Conservation (phyloP, 148 eudicot species). For the Arctostaphylos glauca region DNA sequence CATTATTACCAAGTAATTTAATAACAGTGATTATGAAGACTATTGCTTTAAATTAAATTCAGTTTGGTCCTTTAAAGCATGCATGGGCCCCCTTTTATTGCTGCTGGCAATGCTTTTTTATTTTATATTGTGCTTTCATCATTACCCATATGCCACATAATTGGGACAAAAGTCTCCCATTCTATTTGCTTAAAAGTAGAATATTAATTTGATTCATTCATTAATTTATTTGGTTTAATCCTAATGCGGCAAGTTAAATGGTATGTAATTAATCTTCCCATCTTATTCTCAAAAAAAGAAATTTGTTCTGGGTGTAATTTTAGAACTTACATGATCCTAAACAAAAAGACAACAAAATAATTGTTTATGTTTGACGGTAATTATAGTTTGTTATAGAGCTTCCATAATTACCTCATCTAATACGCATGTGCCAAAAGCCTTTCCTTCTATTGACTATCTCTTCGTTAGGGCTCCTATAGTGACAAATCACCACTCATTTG, state of each 20-base stretch:
- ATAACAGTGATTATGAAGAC: background rate
- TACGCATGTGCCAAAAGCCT: background rate
- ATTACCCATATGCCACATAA: background rate
- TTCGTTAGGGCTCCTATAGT: no score
- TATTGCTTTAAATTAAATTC: background rate
- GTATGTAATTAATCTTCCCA: background rate
- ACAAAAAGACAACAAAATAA: background rate
- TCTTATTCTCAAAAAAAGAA: background rate
- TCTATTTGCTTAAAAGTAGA: background rate
- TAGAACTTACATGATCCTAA: background rate
- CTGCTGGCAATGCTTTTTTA: background rate
- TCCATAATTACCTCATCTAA: background rate
- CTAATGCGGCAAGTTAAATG: background rate
- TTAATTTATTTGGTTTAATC: background rate
- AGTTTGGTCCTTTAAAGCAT: slow-evolving; percentile 9
- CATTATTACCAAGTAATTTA: no score
- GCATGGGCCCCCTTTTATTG: background rate
- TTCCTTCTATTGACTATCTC: background rate
- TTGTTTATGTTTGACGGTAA: background rate
- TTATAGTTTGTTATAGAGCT: background rate
- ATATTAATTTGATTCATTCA: background rate
- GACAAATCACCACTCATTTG: no score
- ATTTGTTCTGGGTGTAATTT: background rate
- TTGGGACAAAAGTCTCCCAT: background rate
- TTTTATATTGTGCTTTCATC: slow-evolving; percentile 4